Evolutionary conservation across 2,329 filamentous ascomycete genomes (phyloP), one percentile per base, ranked within the genome.

Genomic region (Periconia sp.): DNA sequence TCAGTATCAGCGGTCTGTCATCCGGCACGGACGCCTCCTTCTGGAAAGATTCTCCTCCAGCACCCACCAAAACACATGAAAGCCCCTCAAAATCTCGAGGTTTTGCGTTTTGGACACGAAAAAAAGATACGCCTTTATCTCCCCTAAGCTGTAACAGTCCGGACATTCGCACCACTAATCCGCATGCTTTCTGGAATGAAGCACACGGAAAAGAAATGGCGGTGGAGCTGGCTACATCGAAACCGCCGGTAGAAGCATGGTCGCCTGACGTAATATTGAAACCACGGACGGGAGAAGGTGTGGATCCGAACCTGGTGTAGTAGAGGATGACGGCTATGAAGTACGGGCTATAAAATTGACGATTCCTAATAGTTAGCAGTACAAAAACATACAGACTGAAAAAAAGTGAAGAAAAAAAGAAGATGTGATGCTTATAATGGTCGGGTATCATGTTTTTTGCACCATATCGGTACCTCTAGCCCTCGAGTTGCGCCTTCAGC

Each of bases 401-500:
- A 3, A 8, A 27, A 27, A 27, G n/a, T 27, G 23, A 5, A 8
- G 8, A 27, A 3, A 27, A 27, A 8, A 8, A 3, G 5, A 27
- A 27, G 23, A 27, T 27, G 23, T 27, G 23, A 27, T 27, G 23
- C 8, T 3, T 5, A 5, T 27, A 5, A 8, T 8, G 23, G 23
- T 37, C 15, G 33, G 33, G 33, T 37, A 37, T 37, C 33, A 37
- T 33, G 31, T 37, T 37, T 5, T 14, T 23, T 46, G 31, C 44
- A 8, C 7, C 44, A 27, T 3, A 27, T 27, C 23, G 5, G 15
- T 37, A 37, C 10, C 11, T 37, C 33, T 37, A 37, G 33, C 23
- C 37, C 37, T 41, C 45, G 27, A 90, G 65, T 67, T 90, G 86
- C 20, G 81, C 82, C 64, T 84, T 82, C 59, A 91, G 57, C 0